Conservation (phyloP, 108 stramenopile genomes). For the Cyclotella atomus region DNA sequence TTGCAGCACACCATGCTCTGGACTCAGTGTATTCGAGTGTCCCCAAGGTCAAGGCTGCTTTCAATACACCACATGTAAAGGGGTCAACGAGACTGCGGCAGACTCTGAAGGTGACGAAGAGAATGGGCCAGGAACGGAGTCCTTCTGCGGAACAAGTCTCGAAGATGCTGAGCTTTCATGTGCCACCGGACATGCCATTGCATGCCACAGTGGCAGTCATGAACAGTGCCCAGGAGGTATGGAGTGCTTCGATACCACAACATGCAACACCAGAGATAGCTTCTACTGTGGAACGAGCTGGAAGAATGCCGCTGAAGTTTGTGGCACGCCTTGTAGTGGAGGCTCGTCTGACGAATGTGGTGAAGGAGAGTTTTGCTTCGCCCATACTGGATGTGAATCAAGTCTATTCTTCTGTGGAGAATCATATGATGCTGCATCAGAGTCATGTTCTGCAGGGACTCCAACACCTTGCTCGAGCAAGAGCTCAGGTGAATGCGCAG, state of each 20-base stretch:
- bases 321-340: slow-evolving; percentile 26
- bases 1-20: slow-evolving; percentile 25
- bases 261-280: slow-evolving; percentile 24
- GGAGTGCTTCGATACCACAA: slow-evolving; percentile 30
- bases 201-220: slow-evolving; percentile 26
- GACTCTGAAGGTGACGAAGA: not conserved
- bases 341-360: slow-evolving; percentile 35
- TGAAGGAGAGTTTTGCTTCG: slow-evolving; percentile 30
- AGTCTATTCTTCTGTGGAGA: slow-evolving; percentile 35
- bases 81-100: not conserved
- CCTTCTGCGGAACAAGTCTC: slow-evolving; percentile 33
- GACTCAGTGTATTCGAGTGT: slow-evolving; percentile 22
- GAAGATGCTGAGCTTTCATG: slow-evolving; percentile 34
- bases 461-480: slow-evolving; percentile 20
- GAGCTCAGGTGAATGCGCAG: slow-evolving; percentile 24
- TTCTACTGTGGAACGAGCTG: slow-evolving; percentile 44
- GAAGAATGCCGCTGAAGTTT: slow-evolving; percentile 33
- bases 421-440: slow-evolving; percentile 31
- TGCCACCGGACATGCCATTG: slow-evolving; percentile 26
- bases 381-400: slow-evolving; percentile 34
- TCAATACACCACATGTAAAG: slow-evolving; percentile 45
- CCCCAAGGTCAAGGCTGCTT: slow-evolving; percentile 35
- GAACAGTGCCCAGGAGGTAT: slow-evolving; percentile 33
- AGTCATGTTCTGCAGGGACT: slow-evolving; percentile 6
- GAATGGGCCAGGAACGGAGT: slow-evolving; percentile 3